Evolutionary conservation across 2,329 filamentous ascomycete genomes (phyloP).

Genomic region (Fusarium penzigii): DNA sequence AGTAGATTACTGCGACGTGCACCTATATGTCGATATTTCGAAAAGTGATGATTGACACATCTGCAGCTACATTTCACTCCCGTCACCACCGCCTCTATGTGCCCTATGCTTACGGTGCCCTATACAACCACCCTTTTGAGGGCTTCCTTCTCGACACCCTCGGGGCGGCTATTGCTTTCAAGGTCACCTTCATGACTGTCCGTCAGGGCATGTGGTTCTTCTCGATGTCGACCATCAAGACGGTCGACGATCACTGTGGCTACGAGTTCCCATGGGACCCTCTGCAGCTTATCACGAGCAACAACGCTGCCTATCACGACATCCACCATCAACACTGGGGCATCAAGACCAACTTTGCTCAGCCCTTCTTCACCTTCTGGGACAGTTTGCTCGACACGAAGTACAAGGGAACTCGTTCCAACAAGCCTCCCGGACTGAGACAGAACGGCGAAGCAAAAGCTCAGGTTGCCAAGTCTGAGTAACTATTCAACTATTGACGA

Average conservation of each 20-base stretch:
- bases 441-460: constrained; percentile 21
- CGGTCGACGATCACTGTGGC: constrained; percentile 95
- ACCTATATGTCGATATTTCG: constrained; percentile 46
- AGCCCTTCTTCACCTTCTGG: constrained; percentile 96
- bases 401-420: constrained; percentile 67
- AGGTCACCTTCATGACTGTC: constrained; percentile 77
- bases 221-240: constrained; percentile 87
- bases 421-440: constrained; percentile 40
- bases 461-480: constrained; percentile 12
- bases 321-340: constrained; percentile 99
- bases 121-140: constrained; percentile 96
- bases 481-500: constrained; percentile 24
- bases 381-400: constrained; percentile 79
- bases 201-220: constrained; percentile 91
- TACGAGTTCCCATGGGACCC: constrained; percentile 96
- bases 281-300: constrained; percentile 85
- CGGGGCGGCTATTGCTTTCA: constrained; percentile 81
- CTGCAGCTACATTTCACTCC: constrained; percentile 80
- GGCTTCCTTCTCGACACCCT: constrained; percentile 91
- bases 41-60: not conserved
- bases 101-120: constrained; percentile 92
- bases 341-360: constrained; percentile 92
- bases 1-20: constrained; percentile 38
- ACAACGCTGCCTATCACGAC: constrained; percentile 96
- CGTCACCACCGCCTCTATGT: constrained; percentile 97